These are phyloP conservation scores for Dispira simplex DNA, from an alignment of 192 early-diverging fungal genomes.

Conservation along the genomic window DNA sequence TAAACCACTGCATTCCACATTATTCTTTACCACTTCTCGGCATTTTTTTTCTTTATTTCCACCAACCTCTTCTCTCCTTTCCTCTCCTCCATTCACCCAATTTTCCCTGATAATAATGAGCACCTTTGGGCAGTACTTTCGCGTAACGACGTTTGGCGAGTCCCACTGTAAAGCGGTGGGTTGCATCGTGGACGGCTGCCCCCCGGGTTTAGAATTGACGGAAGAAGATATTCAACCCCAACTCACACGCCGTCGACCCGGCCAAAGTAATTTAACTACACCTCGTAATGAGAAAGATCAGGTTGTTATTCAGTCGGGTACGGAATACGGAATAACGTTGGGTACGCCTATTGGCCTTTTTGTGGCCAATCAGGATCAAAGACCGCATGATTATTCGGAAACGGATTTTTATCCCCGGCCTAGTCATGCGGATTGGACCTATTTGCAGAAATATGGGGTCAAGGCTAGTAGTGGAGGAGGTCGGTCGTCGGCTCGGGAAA, in stretches of 20 bases:
- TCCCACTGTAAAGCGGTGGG: conserved; percentile 98
- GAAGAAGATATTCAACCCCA: conserved; percentile 90
- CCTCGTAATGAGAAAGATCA: conserved; percentile 95
- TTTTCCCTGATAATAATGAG: conserved; percentile 36
- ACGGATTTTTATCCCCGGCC: conserved; percentile 93
- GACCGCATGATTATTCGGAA: conserved; percentile 91
- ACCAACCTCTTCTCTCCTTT: not conserved
- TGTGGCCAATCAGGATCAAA: conserved; percentile 90
- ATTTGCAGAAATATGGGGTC: conserved; percentile 87
- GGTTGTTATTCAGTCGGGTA: conserved; percentile 84
- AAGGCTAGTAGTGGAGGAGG: conserved; percentile 94
- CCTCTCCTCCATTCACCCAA: too few relatives aligned
- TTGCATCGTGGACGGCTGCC: conserved; percentile 90
- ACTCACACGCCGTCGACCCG: conserved; percentile 81
- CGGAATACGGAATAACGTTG: conserved; percentile 81
- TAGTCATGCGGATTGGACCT: conserved; percentile 97
- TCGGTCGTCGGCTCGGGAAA: conserved; percentile 86
- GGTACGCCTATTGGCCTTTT: conserved; percentile 90
- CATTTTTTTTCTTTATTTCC: not conserved
- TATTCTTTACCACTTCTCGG: not conserved
- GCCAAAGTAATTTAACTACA: conserved; percentile 90
- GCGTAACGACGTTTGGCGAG: conserved; percentile 93
- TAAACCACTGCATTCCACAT: not conserved
- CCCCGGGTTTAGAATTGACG: conserved; percentile 80
- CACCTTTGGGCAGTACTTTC: conserved; percentile 69